Base-by-base conservation (phyloP, 768 basidiomycete genomes). In the Termitomyces sp. region DNA sequence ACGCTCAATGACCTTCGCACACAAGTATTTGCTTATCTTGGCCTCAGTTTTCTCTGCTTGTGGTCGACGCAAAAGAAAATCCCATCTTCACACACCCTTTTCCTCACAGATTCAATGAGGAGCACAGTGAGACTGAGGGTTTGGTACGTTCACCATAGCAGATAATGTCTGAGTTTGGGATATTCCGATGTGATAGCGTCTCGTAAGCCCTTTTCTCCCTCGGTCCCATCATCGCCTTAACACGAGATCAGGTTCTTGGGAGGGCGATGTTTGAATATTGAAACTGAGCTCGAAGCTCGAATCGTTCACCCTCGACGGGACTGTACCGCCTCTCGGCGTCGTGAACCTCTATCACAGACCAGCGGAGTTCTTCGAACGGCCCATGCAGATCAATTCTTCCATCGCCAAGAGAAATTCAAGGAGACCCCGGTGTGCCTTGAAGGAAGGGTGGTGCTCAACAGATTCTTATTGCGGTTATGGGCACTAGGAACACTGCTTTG, bases 21-120 rank as follows among this genome's bases (percentile, higher is more conserved):
- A 41, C 16, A 37, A 19, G 38, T 35, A 35, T 35, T 37, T 32
- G 47, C 40, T 31, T 47, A 55, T 41, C 19, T 56, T 23, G 44
- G 23, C 29, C 1, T 17, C 42, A 95, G 95, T 0, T 89, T 95
- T n/a, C 86, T 99, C 66, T 90, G 83, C 59, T 80, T 99, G 4
- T 99, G 96, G 95, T 84, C 81, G 31, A 97, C 85, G 10, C 81
- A 82, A 59, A 96, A 94, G 80, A 98, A 98, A 98, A 98, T 71
- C 93, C 97, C 0, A 75, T 96, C 43, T 97, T 91, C 71, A 92
- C 88, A 0, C 84, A 89, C 56, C 79, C 88, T 6, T 74, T 98
- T 44, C 91, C 93, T 4, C 97, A 99, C 69, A 96, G 97, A 5
- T 72, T 95, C 44, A 81, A 90, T 62, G 84, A 89, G 68, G 75